These are phyloP conservation scores for Datisca glomerata DNA, from an alignment of 306 rosid genomes.

Conservation along the genomic window DNA sequence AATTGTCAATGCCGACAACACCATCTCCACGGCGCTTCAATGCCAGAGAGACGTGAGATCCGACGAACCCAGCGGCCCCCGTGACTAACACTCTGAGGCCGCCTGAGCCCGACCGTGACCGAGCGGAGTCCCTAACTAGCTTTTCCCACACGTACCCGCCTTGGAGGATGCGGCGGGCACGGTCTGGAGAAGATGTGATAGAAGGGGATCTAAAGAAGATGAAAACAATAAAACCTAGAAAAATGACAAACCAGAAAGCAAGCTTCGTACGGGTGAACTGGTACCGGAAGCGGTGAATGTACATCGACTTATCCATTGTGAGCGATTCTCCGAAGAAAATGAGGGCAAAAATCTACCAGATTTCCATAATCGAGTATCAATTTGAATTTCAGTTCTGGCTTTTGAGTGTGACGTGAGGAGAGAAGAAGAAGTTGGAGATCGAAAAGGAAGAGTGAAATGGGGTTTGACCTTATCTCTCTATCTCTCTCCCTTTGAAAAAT, in stretches of 20 bases:
- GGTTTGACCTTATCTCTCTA: not conserved
- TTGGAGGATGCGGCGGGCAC: conserved; percentile 18
- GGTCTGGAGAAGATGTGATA: not conserved
- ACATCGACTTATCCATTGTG: conserved; percentile 1
- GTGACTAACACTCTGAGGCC: conserved; percentile 15
- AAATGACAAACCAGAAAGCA: conserved; percentile 5
- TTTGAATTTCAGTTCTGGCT: not conserved
- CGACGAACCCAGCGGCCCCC: conserved; percentile 35
- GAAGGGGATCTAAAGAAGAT: conserved; percentile 11
- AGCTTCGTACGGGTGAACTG: conserved; percentile 12
- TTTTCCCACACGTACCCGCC: conserved; percentile 15
- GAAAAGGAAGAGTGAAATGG: too few relatives aligned
- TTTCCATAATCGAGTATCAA: too few relatives aligned
- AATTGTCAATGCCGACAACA: conserved; percentile 30
- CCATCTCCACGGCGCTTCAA: conserved; percentile 25
- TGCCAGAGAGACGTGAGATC: conserved; percentile 21
- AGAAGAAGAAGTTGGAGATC: too few relatives aligned
- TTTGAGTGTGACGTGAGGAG: too few relatives aligned
- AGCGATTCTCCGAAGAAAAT: not conserved
- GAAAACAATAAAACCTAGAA: conserved; percentile 4
- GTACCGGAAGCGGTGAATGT: conserved; percentile 14
- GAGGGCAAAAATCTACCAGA: not conserved
- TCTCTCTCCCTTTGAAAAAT: not conserved
- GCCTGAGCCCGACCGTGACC: not conserved
- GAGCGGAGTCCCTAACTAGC: not conserved